A percentile compares a stretch with the other conserved stretches of the same genome.
These are phyloP conservation scores for Globisporangium apiculatum DNA, from an alignment of 352 stramenopile genomes.

Conservation along the genomic window DNA sequence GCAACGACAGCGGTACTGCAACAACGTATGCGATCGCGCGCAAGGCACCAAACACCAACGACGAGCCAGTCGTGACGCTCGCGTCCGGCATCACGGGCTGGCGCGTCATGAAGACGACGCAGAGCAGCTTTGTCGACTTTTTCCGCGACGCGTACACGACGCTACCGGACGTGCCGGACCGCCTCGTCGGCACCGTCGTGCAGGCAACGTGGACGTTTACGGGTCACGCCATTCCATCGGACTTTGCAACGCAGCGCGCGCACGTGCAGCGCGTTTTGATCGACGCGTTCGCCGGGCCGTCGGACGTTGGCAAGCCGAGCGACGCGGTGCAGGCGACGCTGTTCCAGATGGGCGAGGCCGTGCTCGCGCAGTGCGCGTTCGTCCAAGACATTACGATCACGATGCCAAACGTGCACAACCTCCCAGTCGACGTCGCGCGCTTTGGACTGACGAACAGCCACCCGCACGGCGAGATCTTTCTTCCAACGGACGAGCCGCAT, in stretches of 20 bases:
- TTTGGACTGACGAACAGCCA: conserved; percentile 85
- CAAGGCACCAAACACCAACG: conserved; percentile 26
- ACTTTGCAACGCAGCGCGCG: conserved; percentile 35
- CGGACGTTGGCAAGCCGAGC: conserved; percentile 67
- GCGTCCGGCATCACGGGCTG: conserved; percentile 54
- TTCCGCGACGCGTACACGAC: conserved; percentile 80
- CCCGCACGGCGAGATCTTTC: conserved; percentile 84
- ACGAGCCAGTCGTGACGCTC: conserved; percentile 34
- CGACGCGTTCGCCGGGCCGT: conserved; percentile 69
- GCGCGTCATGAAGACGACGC: conserved; percentile 87
- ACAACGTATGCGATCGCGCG: conserved; percentile 48
- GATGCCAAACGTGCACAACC: conserved; percentile 89
- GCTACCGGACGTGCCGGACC: conserved; percentile 66
- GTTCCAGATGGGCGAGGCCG: conserved; percentile 82
- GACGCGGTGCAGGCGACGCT: conserved; percentile 80
- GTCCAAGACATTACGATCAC: conserved; percentile 71
- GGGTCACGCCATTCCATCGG: conserved; percentile 21
- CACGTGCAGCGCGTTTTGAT: conserved; percentile 65
- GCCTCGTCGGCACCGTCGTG: conserved; percentile 70
- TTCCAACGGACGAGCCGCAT: conserved; percentile 80
- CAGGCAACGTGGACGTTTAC: conserved; percentile 75
- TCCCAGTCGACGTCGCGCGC: conserved; percentile 76
- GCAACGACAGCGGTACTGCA: conserved; percentile 39
- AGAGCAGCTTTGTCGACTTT: conserved; percentile 85
- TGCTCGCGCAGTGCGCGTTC: conserved; percentile 53